Conservation (phyloP, 345 rosid genomes). For the Cochlearia excelsa region DNA sequence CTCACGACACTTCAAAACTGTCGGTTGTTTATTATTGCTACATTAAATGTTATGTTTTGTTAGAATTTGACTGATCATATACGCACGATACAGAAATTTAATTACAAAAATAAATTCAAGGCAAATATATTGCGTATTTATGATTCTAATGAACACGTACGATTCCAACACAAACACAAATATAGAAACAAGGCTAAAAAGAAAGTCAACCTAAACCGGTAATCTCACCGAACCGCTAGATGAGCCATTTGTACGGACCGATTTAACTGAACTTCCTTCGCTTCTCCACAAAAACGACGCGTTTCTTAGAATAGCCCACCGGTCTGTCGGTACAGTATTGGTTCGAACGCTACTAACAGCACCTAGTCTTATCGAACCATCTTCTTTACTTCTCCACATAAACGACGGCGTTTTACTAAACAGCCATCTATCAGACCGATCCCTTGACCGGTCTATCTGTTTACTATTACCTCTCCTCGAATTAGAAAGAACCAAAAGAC, state of each 20-base stretch:
- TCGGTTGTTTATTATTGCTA: no score
- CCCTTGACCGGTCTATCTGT: conserved; percentile 23
- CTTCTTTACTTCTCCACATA: conserved; percentile 32
- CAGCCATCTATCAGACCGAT: conserved; percentile 31
- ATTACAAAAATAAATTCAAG: neutral
- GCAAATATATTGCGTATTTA: conserved; percentile 18
- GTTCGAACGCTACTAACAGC: conserved; percentile 29
- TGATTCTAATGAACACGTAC: neutral
- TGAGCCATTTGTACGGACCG: neutral
- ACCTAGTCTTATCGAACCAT: conserved; percentile 20
- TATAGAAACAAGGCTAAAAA: no score
- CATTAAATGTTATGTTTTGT: no score
- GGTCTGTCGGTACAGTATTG: conserved; percentile 34
- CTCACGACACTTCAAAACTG: no score
- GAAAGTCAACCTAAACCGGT: conserved; percentile 43
- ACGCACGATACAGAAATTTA: neutral
- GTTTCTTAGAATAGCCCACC: conserved; percentile 49
- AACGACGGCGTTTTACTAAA: conserved; percentile 34
- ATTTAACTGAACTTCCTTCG: conserved; percentile 36
- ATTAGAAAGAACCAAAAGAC: no score
- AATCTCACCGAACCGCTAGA: conserved; percentile 38
- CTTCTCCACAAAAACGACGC: conserved; percentile 48
- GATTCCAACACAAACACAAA: no score
- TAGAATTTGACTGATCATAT: no score
- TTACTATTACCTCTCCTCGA: conserved; percentile 12